A percentile compares a stretch with the other conserved stretches of the same genome.
These are phyloP conservation scores for Alternaria burnsii DNA, from an alignment of 2,329 filamentous ascomycete genomes.

Conservation along the genomic window DNA sequence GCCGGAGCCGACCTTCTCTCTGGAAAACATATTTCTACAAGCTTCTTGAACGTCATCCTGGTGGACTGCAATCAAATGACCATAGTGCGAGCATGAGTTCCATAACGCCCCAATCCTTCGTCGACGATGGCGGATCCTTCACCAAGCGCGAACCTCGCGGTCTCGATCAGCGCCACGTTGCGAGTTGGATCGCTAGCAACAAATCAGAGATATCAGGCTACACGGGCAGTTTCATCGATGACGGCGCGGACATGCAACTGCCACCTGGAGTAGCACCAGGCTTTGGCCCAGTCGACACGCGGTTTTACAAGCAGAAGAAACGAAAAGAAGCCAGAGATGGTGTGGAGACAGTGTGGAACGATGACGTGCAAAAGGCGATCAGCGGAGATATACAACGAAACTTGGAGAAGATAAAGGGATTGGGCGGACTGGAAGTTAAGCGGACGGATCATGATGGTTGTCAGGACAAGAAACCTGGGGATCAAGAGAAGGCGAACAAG, in stretches of 20 bases:
- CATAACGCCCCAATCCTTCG: slow-evolving; percentile 27
- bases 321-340: not conserved
- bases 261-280: slow-evolving; percentile 6
- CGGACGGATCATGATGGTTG: not conserved
- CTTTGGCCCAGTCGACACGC: slow-evolving; percentile 26
- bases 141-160: slow-evolving; percentile 22
- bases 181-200: slow-evolving; percentile 21
- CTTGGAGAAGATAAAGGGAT: slow-evolving; percentile 19
- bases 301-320: slow-evolving; percentile 26
- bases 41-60: not conserved
- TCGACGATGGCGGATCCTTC: slow-evolving; percentile 37
- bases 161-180: slow-evolving; percentile 11
- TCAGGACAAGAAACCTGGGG: not conserved
- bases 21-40: slow-evolving; percentile 5
- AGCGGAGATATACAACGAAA: slow-evolving; percentile 32
- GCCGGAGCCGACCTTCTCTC: not conserved
- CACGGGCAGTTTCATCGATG: slow-evolving; percentile 41
- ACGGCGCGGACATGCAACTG: slow-evolving; percentile 33
- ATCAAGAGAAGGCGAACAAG: slow-evolving; percentile 10
- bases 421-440: slow-evolving; percentile 19
- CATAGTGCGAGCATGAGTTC: slow-evolving; percentile 20
- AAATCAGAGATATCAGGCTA: slow-evolving; percentile 23
- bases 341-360: slow-evolving; percentile 25
- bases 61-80: not conserved
- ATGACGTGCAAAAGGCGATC: slow-evolving; percentile 31